phyloP scores from a whole-genome alignment of 1,139 yeast genomes.

The Pneumocystis jirovecii region DNA sequence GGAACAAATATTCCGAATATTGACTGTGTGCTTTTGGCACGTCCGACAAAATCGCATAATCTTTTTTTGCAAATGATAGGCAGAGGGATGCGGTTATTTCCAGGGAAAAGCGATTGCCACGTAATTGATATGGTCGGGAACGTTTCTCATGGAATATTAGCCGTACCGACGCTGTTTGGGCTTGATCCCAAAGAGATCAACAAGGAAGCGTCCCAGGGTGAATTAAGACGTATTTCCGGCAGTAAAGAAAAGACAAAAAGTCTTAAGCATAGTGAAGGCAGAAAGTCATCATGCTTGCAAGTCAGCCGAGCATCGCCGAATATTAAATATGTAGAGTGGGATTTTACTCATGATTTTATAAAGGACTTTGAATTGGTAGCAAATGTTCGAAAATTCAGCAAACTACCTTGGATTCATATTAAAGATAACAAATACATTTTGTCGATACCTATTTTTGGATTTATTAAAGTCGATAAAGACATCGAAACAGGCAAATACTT shows the following conservation, averaged over 20 bases:
- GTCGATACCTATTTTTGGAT: slow-evolving; percentile 1
- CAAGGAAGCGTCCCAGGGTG: slow-evolving; percentile 6
- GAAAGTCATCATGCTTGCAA: background rate
- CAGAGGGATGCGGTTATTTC: slow-evolving; percentile 57
- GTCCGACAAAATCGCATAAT: slow-evolving; percentile 68
- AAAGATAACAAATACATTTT: background rate
- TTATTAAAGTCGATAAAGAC: slow-evolving; percentile 9
- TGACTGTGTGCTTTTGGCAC: slow-evolving; percentile 60
- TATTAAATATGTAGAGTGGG: slow-evolving; percentile 8
- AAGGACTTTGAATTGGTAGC: slow-evolving; percentile 2
- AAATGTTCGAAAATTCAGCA: background rate
- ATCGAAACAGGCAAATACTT: background rate
- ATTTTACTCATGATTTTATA: slow-evolving; percentile 7
- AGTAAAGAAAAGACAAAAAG: background rate
- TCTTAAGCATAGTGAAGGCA: slow-evolving; percentile 1
- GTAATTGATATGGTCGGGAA: slow-evolving; percentile 65
- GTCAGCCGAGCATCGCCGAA: slow-evolving; percentile 2
- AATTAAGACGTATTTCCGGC: slow-evolving; percentile 6
- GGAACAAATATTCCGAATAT: slow-evolving; percentile 84
- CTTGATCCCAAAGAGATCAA: slow-evolving; percentile 24
- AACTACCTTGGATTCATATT: background rate
- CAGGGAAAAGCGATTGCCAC: slow-evolving; percentile 51
- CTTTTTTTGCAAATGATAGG: slow-evolving; percentile 82
- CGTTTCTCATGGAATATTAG: slow-evolving; percentile 40
- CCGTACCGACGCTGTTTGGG: slow-evolving; percentile 48